phyloP scores from a whole-genome alignment of 2,329 filamentous ascomycete genomes.

The Madurella fahalii region DNA sequence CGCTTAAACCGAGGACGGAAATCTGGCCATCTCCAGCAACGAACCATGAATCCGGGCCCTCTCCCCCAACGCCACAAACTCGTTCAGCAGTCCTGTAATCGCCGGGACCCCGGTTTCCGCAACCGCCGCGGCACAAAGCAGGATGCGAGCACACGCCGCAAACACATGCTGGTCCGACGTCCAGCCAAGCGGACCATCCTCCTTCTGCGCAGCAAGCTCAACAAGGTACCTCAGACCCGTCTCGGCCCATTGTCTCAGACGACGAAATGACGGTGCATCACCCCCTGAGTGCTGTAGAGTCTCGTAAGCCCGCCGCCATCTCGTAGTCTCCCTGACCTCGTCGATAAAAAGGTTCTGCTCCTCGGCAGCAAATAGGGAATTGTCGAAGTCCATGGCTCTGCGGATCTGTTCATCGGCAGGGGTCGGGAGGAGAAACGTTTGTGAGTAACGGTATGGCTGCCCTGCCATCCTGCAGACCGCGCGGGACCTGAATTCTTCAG shows the following conservation, averaged over 20 bases:
- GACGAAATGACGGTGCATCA: neutral
- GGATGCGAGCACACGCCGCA: conserved; percentile 23
- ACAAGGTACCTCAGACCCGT: conserved; percentile 19
- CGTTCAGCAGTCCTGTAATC: conserved; percentile 15
- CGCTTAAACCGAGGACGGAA: neutral
- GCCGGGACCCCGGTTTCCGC: neutral
- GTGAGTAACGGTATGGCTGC: conserved; percentile 6
- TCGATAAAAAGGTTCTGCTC: conserved; percentile 95
- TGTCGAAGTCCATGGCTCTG: conserved; percentile 51
- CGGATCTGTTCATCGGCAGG: conserved; percentile 39
- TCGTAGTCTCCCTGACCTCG: conserved; percentile 65
- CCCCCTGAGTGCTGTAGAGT: conserved; percentile 5
- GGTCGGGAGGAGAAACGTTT: conserved; percentile 19
- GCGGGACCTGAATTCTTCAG: conserved; percentile 36
- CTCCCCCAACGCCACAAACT: conserved; percentile 17
- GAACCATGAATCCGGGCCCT: conserved; percentile 24
- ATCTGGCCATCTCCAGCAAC: conserved; percentile 21
- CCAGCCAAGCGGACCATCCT: conserved; percentile 27
- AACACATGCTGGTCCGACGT: conserved; percentile 30
- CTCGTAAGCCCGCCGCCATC: conserved; percentile 55
- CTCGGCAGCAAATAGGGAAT: conserved; percentile 77
- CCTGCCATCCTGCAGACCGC: conserved; percentile 43
- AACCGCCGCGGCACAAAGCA: conserved; percentile 22
- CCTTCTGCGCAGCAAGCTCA: conserved; percentile 12
- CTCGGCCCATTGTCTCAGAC: conserved; percentile 19